Base-by-base conservation (phyloP, 345 rosid species). In the Arabis alpina region DNA sequence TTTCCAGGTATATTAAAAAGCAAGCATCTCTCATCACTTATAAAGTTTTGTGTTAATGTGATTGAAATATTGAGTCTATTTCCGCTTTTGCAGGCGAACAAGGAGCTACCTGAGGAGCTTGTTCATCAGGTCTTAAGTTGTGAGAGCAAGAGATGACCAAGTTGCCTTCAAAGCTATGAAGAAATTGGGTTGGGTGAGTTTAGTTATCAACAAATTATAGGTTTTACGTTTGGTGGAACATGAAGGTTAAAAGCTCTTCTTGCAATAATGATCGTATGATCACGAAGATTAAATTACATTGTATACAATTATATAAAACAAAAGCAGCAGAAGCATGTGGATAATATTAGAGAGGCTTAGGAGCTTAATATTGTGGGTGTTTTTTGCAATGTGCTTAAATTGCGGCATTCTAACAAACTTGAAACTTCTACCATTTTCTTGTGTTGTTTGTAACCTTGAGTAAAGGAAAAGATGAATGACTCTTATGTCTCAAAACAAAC, bases 91-190 rank as follows among this genome's bases (percentile, higher is more conserved):
- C 83, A 93, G 98, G 93, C 90, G 14, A 82, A 86, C 30, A 90
- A 86, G 76, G 81, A 86, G 78, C 75, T 93, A 59, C 85, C 98
- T 0, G 82, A 80, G 80, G 75, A 82, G 70, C 97, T 90, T 54
- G 81, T 90, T 39, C 10, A 55, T 66, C 93, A 90, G 54, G 80
- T 87, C 37, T 82, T 80, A 36, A 71, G 69, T 77, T 36, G 41
- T 13, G 62, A 52, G 63, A 37, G 66, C 41, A 66, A 50, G 50
- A 66, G 68, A 44, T 66, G 37, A 68, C 23, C 19, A 36, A 52
- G 34, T 75, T 54, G 45, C n/a, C 4, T 47, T 47, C 6, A 45
- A 47, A 50, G 39, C 39, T 57, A 10, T 72, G 71, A 55, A 39
- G 52, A 56, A 41, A 11, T 47, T 39, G 36, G 50, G 61, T 47